These are phyloP conservation scores for Clarkia xantiana DNA, from an alignment of 345 rosid genomes.

Conservation along the genomic window DNA sequence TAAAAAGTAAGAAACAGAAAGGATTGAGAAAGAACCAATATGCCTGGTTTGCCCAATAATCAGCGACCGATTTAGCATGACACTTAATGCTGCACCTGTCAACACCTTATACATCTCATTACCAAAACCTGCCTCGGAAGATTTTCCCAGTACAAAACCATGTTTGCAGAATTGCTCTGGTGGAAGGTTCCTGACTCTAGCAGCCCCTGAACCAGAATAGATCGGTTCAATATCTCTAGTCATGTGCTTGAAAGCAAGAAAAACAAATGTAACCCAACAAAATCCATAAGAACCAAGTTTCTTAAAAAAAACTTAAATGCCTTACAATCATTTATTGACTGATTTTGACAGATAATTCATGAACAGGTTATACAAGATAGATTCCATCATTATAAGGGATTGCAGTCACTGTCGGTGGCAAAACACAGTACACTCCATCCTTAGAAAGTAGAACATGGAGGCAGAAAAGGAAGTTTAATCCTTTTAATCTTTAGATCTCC, in stretches of 20 bases:
- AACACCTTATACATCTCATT: constrained; percentile 96
- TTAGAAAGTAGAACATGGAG: no score
- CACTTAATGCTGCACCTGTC: constrained; percentile 75
- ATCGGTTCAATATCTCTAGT: background rate
- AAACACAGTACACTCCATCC: no score
- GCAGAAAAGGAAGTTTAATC: no score
- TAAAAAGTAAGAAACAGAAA: constrained; percentile 25
- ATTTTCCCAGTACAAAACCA: constrained; percentile 77
- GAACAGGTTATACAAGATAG: no score
- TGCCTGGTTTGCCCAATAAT: constrained; percentile 99
- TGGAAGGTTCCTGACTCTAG: constrained; percentile 50
- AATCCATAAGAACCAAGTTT: no score
- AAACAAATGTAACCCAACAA: background rate
- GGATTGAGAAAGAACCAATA: constrained; percentile 95
- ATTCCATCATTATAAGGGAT: no score
- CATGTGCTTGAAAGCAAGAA: background rate
- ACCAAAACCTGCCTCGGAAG: constrained; percentile 96
- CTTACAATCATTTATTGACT: no score
- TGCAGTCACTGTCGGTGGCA: no score
- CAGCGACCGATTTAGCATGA: constrained; percentile 86
- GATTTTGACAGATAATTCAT: no score
- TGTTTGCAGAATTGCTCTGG: constrained; percentile 72
- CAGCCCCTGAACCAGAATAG: constrained; percentile 38
- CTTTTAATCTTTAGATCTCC: no score
- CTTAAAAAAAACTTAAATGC: no score